Percentiles rank a stretch among this genome's conserved stretches.
These are phyloP conservation scores for Cyberlindnera saturnus DNA, from an alignment of 805 yeast species.

Conservation along the genomic window DNA sequence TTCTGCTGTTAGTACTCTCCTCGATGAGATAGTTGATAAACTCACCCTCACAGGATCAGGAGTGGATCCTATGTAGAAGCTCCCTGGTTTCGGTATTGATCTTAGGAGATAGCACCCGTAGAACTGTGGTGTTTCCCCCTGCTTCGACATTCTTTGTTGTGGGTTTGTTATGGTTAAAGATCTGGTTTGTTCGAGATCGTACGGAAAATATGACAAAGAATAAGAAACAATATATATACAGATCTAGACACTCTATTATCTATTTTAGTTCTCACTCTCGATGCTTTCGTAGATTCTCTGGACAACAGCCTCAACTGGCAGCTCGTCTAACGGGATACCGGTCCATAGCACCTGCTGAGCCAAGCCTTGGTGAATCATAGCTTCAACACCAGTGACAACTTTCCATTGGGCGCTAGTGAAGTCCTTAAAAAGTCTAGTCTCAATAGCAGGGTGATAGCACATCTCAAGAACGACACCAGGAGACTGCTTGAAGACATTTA, in stretches of 20 bases:
- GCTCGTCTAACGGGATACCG: constrained; percentile 13
- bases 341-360: constrained; percentile 24
- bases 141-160: not conserved
- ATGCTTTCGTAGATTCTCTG: constrained; percentile 10
- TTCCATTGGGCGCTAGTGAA: constrained; percentile 14
- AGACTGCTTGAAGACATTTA: constrained; percentile 16
- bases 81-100: constrained; percentile 48
- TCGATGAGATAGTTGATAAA: not conserved
- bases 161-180: no score
- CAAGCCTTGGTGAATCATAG: constrained; percentile 23
- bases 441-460: constrained; percentile 23
- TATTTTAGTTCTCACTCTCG: not conserved
- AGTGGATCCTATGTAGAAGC: constrained; percentile 77
- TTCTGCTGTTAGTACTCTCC: constrained; percentile 16
- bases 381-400: constrained; percentile 23
- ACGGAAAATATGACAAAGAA: not conserved
- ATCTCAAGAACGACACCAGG: constrained; percentile 22
- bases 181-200: no score
- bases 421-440: constrained; percentile 15
- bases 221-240: not conserved
- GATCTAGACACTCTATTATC: not conserved
- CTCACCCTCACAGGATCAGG: constrained; percentile 58
- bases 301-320: constrained; percentile 16
- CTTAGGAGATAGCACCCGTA: constrained; percentile 70
- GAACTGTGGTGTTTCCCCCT: constrained; percentile 30